Evolutionary conservation across 306 rosid species (phyloP).

Genomic region (Myrica gale): DNA sequence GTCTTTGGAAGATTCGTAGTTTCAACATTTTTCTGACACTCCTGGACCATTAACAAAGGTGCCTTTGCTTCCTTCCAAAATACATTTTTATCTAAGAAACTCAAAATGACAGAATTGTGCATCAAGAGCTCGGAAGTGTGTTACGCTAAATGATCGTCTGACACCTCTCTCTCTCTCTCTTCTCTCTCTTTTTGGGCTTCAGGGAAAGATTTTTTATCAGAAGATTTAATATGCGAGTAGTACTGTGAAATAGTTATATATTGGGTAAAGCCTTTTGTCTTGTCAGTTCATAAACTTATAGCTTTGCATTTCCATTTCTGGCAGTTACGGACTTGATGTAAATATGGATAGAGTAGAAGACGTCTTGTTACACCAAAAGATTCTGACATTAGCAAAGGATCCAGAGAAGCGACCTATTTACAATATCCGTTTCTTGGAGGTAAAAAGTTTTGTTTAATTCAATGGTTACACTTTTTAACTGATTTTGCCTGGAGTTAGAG

Average conservation of each 20-base stretch:
- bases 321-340: slow-evolving; percentile 93
- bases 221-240: neutral
- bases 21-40: too few species aligned
- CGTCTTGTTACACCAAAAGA: slow-evolving; percentile 76
- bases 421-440: slow-evolving; percentile 91
- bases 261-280: neutral
- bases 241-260: slow-evolving; percentile 1
- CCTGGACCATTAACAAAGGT: too few species aligned
- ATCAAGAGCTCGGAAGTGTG: neutral
- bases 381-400: slow-evolving; percentile 81
- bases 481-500: neutral
- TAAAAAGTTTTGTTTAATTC: slow-evolving; percentile 30
- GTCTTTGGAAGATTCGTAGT: too few species aligned
- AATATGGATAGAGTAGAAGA: slow-evolving; percentile 96
- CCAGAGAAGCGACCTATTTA: slow-evolving; percentile 91
- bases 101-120: neutral
- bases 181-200: neutral
- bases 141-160: neutral
- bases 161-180: neutral
- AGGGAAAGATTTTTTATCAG: neutral
- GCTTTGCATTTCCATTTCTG: slow-evolving; percentile 27
- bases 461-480: neutral
- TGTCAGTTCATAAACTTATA: slow-evolving; percentile 18
- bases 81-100: neutral
- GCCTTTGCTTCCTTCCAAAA: too few species aligned